Evolutionary conservation across 2,329 filamentous ascomycete genomes (phyloP).

Genomic region (Penicillium sp.): DNA sequence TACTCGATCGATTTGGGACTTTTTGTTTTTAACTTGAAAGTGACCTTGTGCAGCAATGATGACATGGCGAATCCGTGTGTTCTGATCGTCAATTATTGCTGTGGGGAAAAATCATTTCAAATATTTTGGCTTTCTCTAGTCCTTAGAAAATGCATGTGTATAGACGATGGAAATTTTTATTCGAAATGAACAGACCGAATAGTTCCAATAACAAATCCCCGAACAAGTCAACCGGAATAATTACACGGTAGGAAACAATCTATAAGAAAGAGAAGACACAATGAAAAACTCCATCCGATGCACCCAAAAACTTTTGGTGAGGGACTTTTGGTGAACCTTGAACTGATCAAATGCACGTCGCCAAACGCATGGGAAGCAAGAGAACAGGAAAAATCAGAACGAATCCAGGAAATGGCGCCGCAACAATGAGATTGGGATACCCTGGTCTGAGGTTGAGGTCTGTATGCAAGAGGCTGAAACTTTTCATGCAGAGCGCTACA

Average conservation of each 20-base stretch:
- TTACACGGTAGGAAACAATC: conserved; percentile 1
- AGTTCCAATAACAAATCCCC: too few relatives aligned
- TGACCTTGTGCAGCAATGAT: not conserved
- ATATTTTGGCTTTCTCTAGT: not conserved
- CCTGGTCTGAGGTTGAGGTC: conserved; percentile 11
- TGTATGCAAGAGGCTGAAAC: conserved; percentile 10
- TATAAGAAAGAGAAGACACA: not conserved
- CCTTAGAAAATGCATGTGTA: too few relatives aligned
- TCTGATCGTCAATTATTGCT: not conserved
- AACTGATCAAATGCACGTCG: conserved; percentile 17
- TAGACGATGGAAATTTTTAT: too few relatives aligned
- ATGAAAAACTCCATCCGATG: conserved; percentile 14
- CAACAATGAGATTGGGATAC: conserved; percentile 9
- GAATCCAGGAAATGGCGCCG: not conserved
- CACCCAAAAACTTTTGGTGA: conserved; percentile 16
- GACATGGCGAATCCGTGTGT: not conserved
- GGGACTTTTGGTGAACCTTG: conserved; percentile 8
- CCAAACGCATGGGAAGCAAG: conserved; percentile 11
- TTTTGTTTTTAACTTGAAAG: not conserved
- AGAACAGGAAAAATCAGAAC: not conserved
- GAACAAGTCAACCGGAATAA: not conserved
- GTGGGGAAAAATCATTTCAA: not conserved
- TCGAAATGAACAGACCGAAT: too few relatives aligned
- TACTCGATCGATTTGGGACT: not conserved
- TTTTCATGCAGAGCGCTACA: conserved; percentile 1